These are phyloP conservation scores for Teratosphaeria pseudoeucalypti DNA, from an alignment of 2,329 filamentous ascomycete species.

Conservation along the genomic window DNA sequence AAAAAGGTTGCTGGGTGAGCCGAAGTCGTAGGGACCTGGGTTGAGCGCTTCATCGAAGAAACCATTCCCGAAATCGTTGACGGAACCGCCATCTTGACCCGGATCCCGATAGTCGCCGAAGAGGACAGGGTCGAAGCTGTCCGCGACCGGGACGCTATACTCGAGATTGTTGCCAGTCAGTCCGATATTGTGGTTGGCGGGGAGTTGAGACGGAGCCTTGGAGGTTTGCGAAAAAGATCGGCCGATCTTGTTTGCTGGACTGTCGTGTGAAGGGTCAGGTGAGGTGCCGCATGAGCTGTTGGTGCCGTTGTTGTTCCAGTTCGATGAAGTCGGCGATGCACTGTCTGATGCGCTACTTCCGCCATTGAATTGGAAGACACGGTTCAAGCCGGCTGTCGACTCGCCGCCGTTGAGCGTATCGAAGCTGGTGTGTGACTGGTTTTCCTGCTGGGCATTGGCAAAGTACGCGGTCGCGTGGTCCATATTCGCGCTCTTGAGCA, in stretches of 20 bases:
- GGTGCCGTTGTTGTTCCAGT: constrained; percentile 44
- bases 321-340: constrained; percentile 42
- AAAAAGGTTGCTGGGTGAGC: constrained; percentile 65
- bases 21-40: constrained; percentile 49
- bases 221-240: constrained; percentile 30
- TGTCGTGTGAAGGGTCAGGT: constrained; percentile 64
- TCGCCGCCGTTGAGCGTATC: constrained; percentile 29
- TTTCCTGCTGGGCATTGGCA: constrained; percentile 8
- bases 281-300: constrained; percentile 64
- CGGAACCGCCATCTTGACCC: constrained; percentile 62
- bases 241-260: constrained; percentile 48
- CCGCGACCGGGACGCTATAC: constrained; percentile 34
- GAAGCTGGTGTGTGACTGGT: constrained; percentile 7
- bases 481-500: constrained; percentile 36
- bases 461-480: constrained; percentile 24
- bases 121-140: constrained; percentile 79
- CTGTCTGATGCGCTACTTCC: constrained; percentile 35
- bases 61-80: constrained; percentile 53
- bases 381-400: constrained; percentile 33
- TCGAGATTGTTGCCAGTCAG: constrained; percentile 11
- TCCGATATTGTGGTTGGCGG: constrained; percentile 6
- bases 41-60: constrained; percentile 55
- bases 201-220: constrained; percentile 3
- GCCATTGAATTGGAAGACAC: constrained; percentile 43
- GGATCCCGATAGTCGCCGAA: constrained; percentile 90